phyloP scores from a whole-genome alignment of 2,329 filamentous ascomycete species.

The Colletotrichum lupini region DNA sequence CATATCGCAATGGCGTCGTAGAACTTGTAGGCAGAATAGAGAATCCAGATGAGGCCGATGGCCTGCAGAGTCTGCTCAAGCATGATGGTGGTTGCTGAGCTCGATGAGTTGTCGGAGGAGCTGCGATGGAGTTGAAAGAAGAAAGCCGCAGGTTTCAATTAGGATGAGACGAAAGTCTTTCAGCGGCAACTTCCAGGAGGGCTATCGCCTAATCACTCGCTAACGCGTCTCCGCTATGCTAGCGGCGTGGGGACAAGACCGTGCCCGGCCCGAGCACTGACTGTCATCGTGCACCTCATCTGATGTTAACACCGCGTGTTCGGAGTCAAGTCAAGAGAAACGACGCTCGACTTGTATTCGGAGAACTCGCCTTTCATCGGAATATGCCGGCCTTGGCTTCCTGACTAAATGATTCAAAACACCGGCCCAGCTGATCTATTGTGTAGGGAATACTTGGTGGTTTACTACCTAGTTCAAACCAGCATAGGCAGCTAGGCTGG shows the following conservation, averaged over 20 bases:
- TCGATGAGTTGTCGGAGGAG: background rate
- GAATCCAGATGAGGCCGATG: conserved; percentile 38
- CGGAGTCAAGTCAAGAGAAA: no score
- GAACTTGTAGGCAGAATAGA: conserved; percentile 29
- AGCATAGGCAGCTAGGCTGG: no score
- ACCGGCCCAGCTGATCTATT: no score
- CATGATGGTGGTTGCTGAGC: background rate
- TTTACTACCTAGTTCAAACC: no score
- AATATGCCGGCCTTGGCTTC: no score
- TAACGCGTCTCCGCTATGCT: background rate
- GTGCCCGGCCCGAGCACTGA: background rate
- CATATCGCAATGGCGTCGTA: conserved; percentile 39
- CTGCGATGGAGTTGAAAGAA: background rate
- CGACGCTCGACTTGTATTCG: no score
- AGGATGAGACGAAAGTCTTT: background rate
- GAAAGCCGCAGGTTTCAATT: background rate
- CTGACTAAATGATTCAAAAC: no score
- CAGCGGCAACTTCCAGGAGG: background rate
- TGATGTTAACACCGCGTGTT: no score
- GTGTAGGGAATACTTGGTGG: no score
- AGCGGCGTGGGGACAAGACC: background rate
- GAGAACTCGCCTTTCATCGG: no score
- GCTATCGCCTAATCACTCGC: background rate
- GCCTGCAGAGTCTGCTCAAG: background rate
- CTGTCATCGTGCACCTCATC: background rate